phyloP scores from a whole-genome alignment of 176 grass and related monocot genomes.

The Typha latifolia region DNA sequence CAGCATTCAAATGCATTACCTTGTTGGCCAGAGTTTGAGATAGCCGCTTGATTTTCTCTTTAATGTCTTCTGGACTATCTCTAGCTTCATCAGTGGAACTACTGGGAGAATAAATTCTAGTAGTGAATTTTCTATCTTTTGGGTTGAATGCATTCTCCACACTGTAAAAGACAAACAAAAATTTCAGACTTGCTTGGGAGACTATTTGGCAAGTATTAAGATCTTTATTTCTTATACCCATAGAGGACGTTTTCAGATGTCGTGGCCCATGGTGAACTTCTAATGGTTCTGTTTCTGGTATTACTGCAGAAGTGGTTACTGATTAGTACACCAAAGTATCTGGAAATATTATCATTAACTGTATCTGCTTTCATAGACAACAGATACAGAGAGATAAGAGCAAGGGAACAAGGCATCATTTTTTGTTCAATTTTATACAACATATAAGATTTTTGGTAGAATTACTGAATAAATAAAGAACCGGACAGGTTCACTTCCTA shows the following conservation, averaged over 20 bases:
- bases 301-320: background rate
- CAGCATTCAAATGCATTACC: slow-evolving; percentile 23
- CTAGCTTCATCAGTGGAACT: slow-evolving; percentile 8
- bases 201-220: background rate
- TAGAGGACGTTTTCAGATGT: slow-evolving; percentile 37
- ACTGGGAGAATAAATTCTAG: slow-evolving; percentile 30
- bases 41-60: slow-evolving; percentile 47
- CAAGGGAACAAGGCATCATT: too few species aligned
- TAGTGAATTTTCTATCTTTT: slow-evolving; percentile 48
- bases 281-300: slow-evolving; percentile 10
- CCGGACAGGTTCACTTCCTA: too few species aligned
- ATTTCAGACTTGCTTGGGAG: background rate
- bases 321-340: background rate
- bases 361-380: background rate
- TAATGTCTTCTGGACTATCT: slow-evolving; percentile 57
- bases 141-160: slow-evolving; percentile 61
- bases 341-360: background rate
- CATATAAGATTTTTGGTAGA: background rate
- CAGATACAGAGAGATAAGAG: too few species aligned
- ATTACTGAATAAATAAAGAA: background rate
- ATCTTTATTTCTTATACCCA: slow-evolving; percentile 19
- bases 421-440: background rate
- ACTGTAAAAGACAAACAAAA: slow-evolving; percentile 23
- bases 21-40: slow-evolving; percentile 40
- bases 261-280: slow-evolving; percentile 20